phyloP scores from a whole-genome alignment of 225 moss, liverwort and hornwort genomes.

The Neckera pumila region DNA sequence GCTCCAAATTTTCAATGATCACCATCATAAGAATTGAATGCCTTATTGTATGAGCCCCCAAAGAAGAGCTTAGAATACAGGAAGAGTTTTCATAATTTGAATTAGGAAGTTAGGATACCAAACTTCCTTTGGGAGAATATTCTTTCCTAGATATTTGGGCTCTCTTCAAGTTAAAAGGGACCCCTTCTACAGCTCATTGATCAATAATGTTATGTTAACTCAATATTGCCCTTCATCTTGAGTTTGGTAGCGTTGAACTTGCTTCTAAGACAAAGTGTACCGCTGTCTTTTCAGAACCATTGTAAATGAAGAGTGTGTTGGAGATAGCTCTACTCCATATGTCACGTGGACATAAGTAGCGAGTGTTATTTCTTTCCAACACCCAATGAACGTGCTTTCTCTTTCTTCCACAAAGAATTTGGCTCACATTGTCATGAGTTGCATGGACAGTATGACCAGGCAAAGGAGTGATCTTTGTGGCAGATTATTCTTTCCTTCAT shows the following conservation, averaged over 20 bases:
- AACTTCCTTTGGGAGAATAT: not conserved
- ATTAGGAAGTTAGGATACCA: not conserved
- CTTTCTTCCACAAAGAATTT: not conserved
- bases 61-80: not conserved
- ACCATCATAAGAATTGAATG: not conserved
- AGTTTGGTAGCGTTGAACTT: not conserved
- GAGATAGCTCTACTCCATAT: not conserved
- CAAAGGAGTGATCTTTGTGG: not conserved
- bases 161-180: not conserved
- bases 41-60: not conserved
- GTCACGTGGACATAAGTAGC: not conserved
- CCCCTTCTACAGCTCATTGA: not conserved
- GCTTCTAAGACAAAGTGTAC: not conserved
- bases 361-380: not conserved
- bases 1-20: not conserved
- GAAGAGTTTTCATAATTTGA: not conserved
- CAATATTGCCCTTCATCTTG: too few species aligned
- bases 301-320: not conserved
- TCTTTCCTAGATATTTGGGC: not conserved
- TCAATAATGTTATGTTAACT: not conserved
- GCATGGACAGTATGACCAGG: not conserved
- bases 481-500: not conserved
- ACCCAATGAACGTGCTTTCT: not conserved
- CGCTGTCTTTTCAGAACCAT: not conserved
- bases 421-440: not conserved